phyloP scores from a whole-genome alignment of 805 yeast genomes.

The Ogataea paraovalis region DNA sequence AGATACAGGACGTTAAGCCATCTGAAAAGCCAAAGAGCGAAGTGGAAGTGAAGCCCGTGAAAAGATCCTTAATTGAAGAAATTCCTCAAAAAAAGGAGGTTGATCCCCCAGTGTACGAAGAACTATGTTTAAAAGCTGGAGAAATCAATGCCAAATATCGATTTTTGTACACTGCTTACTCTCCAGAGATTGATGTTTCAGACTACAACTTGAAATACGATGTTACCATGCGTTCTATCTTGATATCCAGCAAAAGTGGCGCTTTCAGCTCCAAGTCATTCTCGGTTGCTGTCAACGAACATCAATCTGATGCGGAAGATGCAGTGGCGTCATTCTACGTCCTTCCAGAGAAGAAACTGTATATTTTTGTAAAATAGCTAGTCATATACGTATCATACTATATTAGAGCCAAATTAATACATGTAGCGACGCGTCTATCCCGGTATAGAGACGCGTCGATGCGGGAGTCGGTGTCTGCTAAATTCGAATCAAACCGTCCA shows the following conservation, averaged over 20 bases:
- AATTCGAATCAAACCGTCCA: too few relatives aligned
- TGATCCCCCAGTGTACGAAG: not conserved
- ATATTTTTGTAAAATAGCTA: slow-evolving; percentile 9
- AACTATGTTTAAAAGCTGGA: not conserved
- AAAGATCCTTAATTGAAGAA: not conserved
- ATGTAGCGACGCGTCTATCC: too few relatives aligned
- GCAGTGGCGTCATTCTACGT: slow-evolving; percentile 4
- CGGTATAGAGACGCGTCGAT: too few relatives aligned
- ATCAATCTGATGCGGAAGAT: slow-evolving; percentile 17
- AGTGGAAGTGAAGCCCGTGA: slow-evolving; percentile 14
- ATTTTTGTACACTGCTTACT: not conserved
- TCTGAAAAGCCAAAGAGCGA: slow-evolving; percentile 2
- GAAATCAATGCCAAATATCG: not conserved
- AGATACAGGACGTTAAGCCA: not conserved
- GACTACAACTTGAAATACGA: slow-evolving; percentile 34
- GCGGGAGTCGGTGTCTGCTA: too few relatives aligned
- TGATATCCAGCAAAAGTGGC: not conserved
- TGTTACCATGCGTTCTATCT: slow-evolving; percentile 26
- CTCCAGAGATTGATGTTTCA: slow-evolving; percentile 19
- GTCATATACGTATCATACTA: not conserved
- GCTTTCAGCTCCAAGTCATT: not conserved
- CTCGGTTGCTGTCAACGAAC: slow-evolving; percentile 25
- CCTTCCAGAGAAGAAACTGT: slow-evolving; percentile 5
- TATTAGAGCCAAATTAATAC: too few relatives aligned
- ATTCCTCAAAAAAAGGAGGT: not conserved